Conservation (phyloP, 1,284 basidiomycete genomes). For the Fomitopsis pinicola region DNA sequence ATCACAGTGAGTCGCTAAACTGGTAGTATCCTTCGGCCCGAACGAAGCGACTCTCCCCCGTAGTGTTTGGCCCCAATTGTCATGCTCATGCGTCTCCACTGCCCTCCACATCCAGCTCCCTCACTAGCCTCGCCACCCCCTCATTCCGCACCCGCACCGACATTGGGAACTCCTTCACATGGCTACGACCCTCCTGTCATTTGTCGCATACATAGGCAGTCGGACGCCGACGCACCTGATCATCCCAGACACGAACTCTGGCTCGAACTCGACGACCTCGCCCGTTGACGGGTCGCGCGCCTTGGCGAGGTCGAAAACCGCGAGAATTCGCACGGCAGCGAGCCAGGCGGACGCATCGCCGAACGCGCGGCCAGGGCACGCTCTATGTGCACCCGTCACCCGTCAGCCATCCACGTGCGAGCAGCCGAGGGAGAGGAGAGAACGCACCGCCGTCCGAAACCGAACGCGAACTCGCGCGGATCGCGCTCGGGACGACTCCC, state of each 20-base stretch:
- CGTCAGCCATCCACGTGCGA: not conserved
- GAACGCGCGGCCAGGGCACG: conserved; percentile 12
- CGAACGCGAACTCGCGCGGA: conserved; percentile 7
- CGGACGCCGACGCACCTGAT: not conserved
- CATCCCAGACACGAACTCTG: not conserved
- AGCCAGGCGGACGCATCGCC: conserved; percentile 17
- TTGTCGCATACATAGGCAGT: too few relatives aligned
- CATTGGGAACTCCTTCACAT: not conserved
- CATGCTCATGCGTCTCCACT: too few relatives aligned
- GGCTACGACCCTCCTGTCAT: not conserved
- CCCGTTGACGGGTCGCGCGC: conserved; percentile 7
- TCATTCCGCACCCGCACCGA: too few relatives aligned
- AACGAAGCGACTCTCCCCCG: too few relatives aligned
- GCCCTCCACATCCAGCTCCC: too few relatives aligned
- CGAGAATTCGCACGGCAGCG: conserved; percentile 11
- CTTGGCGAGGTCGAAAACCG: conserved; percentile 10
- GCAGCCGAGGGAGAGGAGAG: not conserved
- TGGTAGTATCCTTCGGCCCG: too few relatives aligned
- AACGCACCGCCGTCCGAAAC: conserved; percentile 10
- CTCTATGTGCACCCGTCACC: not conserved
- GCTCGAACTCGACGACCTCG: conserved; percentile 1
- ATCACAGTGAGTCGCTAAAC: too few relatives aligned
- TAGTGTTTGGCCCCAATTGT: too few relatives aligned
- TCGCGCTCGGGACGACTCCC: conserved; percentile 6
- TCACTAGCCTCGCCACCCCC: too few relatives aligned